phyloP scores from a whole-genome alignment of 2,329 filamentous ascomycete genomes.

The Pestalotiopsis sp. region DNA sequence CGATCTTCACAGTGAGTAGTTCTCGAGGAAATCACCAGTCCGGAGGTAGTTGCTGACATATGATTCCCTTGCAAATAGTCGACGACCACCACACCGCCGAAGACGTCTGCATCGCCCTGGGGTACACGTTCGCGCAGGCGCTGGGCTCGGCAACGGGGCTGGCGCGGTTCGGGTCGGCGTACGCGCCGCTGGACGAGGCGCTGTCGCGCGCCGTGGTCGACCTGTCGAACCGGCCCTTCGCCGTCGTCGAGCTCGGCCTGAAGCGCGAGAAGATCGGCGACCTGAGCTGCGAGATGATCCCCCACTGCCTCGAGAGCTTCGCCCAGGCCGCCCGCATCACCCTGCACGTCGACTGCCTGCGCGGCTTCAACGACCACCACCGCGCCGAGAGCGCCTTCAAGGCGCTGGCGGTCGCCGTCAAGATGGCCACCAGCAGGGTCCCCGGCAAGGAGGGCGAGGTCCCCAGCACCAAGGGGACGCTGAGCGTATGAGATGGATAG shows the following conservation, averaged over 20 bases:
- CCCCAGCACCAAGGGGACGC: constrained; percentile 92
- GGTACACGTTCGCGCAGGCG: constrained; percentile 78
- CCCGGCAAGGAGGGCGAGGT: constrained; percentile 87
- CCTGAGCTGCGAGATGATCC: constrained; percentile 94
- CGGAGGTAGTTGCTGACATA: not conserved
- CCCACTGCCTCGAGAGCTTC: constrained; percentile 93
- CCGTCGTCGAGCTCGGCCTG: constrained; percentile 81
- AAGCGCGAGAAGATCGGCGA: constrained; percentile 92
- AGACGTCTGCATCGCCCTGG: constrained; percentile 91
- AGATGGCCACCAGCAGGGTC: constrained; percentile 73
- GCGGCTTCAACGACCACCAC: constrained; percentile 94
- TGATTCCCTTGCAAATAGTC: constrained; percentile 51
- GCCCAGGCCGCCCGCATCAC: constrained; percentile 88
- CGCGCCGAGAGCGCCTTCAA: constrained; percentile 97
- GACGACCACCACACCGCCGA: constrained; percentile 99
- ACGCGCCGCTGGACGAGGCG: constrained; percentile 93
- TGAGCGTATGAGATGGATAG: constrained; percentile 57
- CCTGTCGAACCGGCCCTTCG: constrained; percentile 87
- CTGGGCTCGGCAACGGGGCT: constrained; percentile 79
- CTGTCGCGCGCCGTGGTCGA: constrained; percentile 93
- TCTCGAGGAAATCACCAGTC: too few relatives aligned
- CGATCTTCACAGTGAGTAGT: constrained; percentile 78
- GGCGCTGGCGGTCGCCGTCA: constrained; percentile 84
- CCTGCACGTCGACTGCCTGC: constrained; percentile 90
- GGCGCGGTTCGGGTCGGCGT: constrained; percentile 87